These are phyloP conservation scores for Ceratobasidium sp. DNA, from an alignment of 1,284 basidiomycete species.

Conservation along the genomic window DNA sequence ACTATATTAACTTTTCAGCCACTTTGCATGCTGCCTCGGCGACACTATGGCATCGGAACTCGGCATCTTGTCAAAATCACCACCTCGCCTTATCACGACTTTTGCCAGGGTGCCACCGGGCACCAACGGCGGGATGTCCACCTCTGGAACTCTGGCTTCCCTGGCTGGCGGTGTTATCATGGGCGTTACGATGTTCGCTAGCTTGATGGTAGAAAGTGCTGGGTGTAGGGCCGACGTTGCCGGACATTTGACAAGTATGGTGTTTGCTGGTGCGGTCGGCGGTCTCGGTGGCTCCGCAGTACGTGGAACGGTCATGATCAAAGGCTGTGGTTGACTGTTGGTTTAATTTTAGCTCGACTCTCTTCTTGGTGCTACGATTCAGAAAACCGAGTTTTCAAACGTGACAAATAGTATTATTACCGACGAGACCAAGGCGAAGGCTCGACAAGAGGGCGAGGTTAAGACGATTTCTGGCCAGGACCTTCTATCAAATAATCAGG, in stretches of 20 bases:
- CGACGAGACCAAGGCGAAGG: conserved; percentile 59
- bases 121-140: conserved; percentile 89
- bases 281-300: conserved; percentile 83
- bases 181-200: conserved; percentile 67
- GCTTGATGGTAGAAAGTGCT: conserved; percentile 72
- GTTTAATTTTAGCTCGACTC: conserved; percentile 73
- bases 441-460: conserved; percentile 54
- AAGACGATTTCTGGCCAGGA: conserved; percentile 76
- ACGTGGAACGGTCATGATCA: conserved; percentile 51
- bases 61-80: conserved; percentile 77
- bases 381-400: conserved; percentile 80
- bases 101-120: conserved; percentile 81
- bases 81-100: conserved; percentile 79
- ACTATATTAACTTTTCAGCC: conserved; percentile 58
- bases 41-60: conserved; percentile 86
- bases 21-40: conserved; percentile 84
- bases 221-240: conserved; percentile 56
- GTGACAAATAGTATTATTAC: conserved; percentile 73
- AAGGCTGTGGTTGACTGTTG: conserved; percentile 22
- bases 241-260: conserved; percentile 56
- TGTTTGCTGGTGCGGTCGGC: conserved; percentile 69
- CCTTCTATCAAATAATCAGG: conserved; percentile 85
- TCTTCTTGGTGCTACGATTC: conserved; percentile 87
- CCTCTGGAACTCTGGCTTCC: conserved; percentile 79
- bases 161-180: conserved; percentile 78